Evolutionary conservation across 148 eudicot species (phyloP), one percentile per base, ranked within the genome.

Genomic region (Rhododendron ferrugineum): DNA sequence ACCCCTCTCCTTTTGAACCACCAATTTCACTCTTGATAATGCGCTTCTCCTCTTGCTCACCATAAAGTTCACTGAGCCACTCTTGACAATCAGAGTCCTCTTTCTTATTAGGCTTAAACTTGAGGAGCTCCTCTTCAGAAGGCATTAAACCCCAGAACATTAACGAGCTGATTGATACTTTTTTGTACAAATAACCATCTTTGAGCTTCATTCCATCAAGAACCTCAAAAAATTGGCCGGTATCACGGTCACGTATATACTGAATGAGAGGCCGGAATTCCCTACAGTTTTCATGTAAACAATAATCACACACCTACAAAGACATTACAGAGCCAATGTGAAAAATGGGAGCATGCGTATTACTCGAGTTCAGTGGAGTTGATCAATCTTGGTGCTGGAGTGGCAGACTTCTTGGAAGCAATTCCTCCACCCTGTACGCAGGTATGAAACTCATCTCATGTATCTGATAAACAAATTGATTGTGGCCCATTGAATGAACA

Each of bases 241-340:
- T 93, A 73, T 97, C 99, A 85, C 98, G 99, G 79, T 95, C 98
- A 78, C 96, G 96, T 78, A 94, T 88, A 85, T 62, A 86, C 82
- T 94, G 96, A 62, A 97, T 93, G 80, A 95, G 95, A 81, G 99
- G 99, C 62, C 94, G 98, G 86, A 94, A 92, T 85, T 95, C 99
- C 90, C 99, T 97, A 89, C 86, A n/a, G 58, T 70, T 60, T 56
- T 22, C 82, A 86, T 62, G 81, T 60, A 60, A 84, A 87, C 34
- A 86, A 68, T 40, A 36, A 26, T 49, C 72, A 75, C 54, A 52
- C 13, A 44, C 74, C 44, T 76, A 62, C 85, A 11, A 73, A 81
- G 44, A 85, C 78, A 44, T 60, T 5, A 15, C 46, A 46, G 18
- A 82, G 32, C 20, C 46, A 58, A 13, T 13, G 11, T 18, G 6